Conservation (phyloP, 148 eudicot species). For the Vaccinium corymbosum region DNA sequence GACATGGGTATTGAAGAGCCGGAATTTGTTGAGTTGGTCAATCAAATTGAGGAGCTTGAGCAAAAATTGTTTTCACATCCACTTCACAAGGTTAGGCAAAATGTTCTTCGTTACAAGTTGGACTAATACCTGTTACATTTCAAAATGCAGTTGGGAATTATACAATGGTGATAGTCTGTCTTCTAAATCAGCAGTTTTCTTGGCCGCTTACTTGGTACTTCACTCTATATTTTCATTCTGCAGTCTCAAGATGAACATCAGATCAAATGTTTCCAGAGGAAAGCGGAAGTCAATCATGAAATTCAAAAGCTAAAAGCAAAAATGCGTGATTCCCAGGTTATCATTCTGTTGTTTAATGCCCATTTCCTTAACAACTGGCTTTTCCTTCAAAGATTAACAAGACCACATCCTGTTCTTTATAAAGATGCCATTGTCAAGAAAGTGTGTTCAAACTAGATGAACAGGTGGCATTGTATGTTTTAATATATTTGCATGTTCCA, state of each 20-base stretch:
- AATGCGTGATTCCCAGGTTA: constrained; percentile 98
- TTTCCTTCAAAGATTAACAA: not conserved
- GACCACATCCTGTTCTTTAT: not conserved
- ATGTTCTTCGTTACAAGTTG: not conserved
- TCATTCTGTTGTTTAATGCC: not conserved
- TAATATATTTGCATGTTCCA: not conserved
- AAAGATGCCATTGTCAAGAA: not conserved
- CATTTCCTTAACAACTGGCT: not conserved
- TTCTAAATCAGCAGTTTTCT: not conserved
- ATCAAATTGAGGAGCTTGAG: constrained; percentile 84
- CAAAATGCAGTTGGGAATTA: not conserved
- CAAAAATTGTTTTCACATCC: constrained; percentile 70
- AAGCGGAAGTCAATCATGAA: constrained; percentile 95
- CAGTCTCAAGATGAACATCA: constrained; percentile 91
- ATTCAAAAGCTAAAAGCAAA: constrained; percentile 87
- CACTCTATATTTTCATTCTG: not conserved
- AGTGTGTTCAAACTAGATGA: not conserved
- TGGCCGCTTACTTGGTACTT: not conserved
- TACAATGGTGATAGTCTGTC: not conserved
- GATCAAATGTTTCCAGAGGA: constrained; percentile 75
- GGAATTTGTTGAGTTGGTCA: constrained; percentile 74
- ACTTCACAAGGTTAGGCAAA: constrained; percentile 61
- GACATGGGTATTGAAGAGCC: constrained; percentile 94
- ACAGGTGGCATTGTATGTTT: not conserved
- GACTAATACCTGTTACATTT: not conserved